Evolutionary conservation across 768 basidiomycete genomes (phyloP).

Genomic region (Rhizopogon vesiculosus): DNA sequence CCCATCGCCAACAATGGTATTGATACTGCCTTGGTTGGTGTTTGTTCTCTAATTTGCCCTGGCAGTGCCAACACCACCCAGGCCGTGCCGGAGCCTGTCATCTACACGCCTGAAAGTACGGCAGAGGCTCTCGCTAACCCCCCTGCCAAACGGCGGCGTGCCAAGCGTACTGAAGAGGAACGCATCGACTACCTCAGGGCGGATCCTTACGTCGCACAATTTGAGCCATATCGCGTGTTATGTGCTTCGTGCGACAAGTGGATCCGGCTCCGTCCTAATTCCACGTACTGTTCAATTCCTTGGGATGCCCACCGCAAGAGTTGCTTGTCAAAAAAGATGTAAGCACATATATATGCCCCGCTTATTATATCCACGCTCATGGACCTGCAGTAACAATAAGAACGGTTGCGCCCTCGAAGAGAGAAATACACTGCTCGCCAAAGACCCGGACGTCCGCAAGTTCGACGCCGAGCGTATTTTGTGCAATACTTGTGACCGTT

Average conservation of each 20-base stretch:
- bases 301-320: slow-evolving; percentile 86
- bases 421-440: slow-evolving; percentile 50
- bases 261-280: slow-evolving; percentile 83
- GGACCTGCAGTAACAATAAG: slow-evolving; percentile 31
- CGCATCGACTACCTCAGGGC: slow-evolving; percentile 63
- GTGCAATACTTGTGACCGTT: slow-evolving; percentile 63
- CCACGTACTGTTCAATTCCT: slow-evolving; percentile 83
- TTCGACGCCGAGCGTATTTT: slow-evolving; percentile 70
- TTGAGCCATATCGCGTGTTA: slow-evolving; percentile 75
- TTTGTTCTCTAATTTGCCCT: slow-evolving; percentile 3
- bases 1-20: slow-evolving; percentile 58
- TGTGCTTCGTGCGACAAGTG: slow-evolving; percentile 82
- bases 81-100: slow-evolving; percentile 30
- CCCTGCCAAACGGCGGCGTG: slow-evolving; percentile 60
- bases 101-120: slow-evolving; percentile 38
- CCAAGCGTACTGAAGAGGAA: slow-evolving; percentile 75
- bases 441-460: slow-evolving; percentile 69
- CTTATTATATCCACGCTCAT: slow-evolving; percentile 6
- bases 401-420: slow-evolving; percentile 59
- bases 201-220: slow-evolving; percentile 76
- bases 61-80: slow-evolving; percentile 28
- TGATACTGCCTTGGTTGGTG: slow-evolving; percentile 1
- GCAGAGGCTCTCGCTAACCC: slow-evolving; percentile 41
- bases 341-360: slow-evolving; percentile 18
- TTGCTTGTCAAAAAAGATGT: slow-evolving; percentile 77